These are phyloP conservation scores for Lentinus tigrinus DNA, from an alignment of 768 basidiomycete species.

Conservation along the genomic window DNA sequence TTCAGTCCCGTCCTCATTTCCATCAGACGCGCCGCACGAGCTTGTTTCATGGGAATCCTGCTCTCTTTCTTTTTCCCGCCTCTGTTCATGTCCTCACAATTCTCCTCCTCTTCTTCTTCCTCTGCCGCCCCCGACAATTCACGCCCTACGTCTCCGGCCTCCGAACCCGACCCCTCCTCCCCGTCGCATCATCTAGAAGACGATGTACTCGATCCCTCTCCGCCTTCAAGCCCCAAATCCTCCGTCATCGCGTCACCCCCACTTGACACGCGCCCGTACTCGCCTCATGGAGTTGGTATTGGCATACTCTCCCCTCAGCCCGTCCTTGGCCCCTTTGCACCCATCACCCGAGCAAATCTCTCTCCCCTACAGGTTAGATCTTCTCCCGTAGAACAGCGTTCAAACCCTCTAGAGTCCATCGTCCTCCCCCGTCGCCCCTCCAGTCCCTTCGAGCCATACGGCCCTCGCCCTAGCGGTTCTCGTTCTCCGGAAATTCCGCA, in stretches of 20 bases:
- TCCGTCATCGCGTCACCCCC: slow-evolving; percentile 15
- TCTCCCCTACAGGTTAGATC: slow-evolving; percentile 15
- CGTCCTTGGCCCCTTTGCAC: slow-evolving; percentile 21
- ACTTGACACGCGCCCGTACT: slow-evolving; percentile 19
- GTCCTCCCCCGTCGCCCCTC: slow-evolving; percentile 5
- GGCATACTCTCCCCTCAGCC: slow-evolving; percentile 27
- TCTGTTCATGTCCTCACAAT: slow-evolving; percentile 28
- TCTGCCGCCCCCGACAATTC: slow-evolving; percentile 21
- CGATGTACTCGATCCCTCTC: slow-evolving; percentile 7
- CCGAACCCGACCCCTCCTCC: slow-evolving; percentile 8
- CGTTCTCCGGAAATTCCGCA: slow-evolving; percentile 6
- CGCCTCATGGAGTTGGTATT: slow-evolving; percentile 25
- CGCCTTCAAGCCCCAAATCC: slow-evolving; percentile 9
- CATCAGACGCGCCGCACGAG: not conserved
- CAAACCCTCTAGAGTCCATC: slow-evolving; percentile 16
- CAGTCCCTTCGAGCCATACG: slow-evolving; percentile 9
- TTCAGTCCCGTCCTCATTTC: slow-evolving; percentile 1
- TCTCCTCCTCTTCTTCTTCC: slow-evolving; percentile 13
- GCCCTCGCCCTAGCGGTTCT: not conserved
- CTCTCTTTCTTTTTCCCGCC: slow-evolving; percentile 29
- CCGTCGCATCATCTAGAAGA: slow-evolving; percentile 6
- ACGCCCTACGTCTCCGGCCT: slow-evolving; percentile 20
- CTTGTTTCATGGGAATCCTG: slow-evolving; percentile 31
- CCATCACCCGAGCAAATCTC: slow-evolving; percentile 16
- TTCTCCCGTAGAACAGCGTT: slow-evolving; percentile 16